Conservation (phyloP, 176 grass and related monocot species). For the Saccharum spontaneum region DNA sequence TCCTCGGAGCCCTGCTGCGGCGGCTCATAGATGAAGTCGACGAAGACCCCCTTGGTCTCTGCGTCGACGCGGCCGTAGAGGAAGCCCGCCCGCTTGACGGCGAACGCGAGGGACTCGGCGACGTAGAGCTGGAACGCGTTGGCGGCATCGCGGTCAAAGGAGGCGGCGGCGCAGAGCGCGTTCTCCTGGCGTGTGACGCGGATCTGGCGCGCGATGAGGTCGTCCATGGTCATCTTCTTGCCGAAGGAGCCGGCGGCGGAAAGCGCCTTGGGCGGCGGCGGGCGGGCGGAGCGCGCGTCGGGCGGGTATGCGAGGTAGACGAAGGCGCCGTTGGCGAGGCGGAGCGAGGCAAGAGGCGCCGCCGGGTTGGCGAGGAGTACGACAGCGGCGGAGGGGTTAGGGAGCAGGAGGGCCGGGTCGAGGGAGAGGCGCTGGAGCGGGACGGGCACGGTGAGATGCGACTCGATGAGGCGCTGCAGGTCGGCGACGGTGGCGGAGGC, state of each 20-base stretch:
- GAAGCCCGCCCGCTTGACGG: slow-evolving; percentile 82
- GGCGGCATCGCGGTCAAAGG: slow-evolving; percentile 77
- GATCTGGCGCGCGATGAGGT: slow-evolving; percentile 96
- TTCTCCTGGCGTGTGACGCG: slow-evolving; percentile 88
- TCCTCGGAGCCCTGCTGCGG: slow-evolving; percentile 76
- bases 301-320: slow-evolving; percentile 63
- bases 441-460: slow-evolving; percentile 56
- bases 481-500: slow-evolving; percentile 58
- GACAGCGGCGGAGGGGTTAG: not conserved
- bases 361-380: slow-evolving; percentile 38
- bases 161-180: slow-evolving; percentile 69
- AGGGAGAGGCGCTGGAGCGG: slow-evolving; percentile 64
- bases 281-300: slow-evolving; percentile 26
- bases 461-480: slow-evolving; percentile 61
- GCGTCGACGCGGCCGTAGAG: slow-evolving; percentile 68
- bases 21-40: slow-evolving; percentile 97
- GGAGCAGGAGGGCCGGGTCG: slow-evolving; percentile 58
- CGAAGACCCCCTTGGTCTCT: slow-evolving; percentile 49
- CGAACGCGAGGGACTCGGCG: slow-evolving; percentile 74
- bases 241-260: slow-evolving; percentile 70
- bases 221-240: slow-evolving; percentile 93
- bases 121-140: slow-evolving; percentile 90
- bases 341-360: slow-evolving; percentile 42
- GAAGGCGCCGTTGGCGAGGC: slow-evolving; percentile 68
- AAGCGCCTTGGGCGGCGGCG: slow-evolving; percentile 50